Percentiles rank a stretch among this genome's conserved stretches.
Evolutionary conservation across 176 grass and related monocot genomes (phyloP).

Genomic region (Oryza coarctata): DNA sequence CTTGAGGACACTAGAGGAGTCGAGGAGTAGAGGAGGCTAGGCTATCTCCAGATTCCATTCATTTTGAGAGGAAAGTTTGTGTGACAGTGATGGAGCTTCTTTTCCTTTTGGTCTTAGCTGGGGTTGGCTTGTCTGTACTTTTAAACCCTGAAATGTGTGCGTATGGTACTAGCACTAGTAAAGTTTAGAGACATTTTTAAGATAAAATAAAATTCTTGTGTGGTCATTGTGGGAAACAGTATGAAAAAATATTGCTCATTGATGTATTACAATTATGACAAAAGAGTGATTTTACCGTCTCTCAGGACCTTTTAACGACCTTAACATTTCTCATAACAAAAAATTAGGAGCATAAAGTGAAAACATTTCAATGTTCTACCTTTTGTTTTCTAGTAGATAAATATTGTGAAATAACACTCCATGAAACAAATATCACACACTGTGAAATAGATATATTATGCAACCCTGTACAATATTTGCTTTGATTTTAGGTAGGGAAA

Average conservation of each 20-base stretch:
- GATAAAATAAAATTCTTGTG: neutral
- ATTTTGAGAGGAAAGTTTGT: neutral
- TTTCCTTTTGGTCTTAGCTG: neutral
- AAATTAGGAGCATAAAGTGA: neutral
- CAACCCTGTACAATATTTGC: neutral
- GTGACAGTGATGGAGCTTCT: neutral
- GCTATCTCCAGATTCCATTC: conserved; percentile 19
- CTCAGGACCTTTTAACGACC: too few relatives aligned
- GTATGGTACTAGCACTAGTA: neutral
- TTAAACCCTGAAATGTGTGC: neutral
- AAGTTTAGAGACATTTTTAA: neutral
- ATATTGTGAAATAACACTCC: neutral
- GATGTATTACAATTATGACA: neutral
- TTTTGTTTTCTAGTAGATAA: neutral
- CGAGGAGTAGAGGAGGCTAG: neutral
- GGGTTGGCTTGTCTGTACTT: neutral
- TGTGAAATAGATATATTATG: neutral
- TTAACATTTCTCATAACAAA: too few relatives aligned
- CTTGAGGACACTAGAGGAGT: neutral
- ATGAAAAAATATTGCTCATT: neutral
- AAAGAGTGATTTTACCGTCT: too few relatives aligned
- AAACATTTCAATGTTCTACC: neutral
- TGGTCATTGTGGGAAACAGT: neutral
- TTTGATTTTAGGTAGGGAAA: neutral
- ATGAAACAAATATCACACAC: too few relatives aligned